A percentile compares a stretch with the other conserved stretches of the same genome.
phyloP scores from a whole-genome alignment of 2,329 filamentous ascomycete species.

The Fusarium sterilihyphosum region DNA sequence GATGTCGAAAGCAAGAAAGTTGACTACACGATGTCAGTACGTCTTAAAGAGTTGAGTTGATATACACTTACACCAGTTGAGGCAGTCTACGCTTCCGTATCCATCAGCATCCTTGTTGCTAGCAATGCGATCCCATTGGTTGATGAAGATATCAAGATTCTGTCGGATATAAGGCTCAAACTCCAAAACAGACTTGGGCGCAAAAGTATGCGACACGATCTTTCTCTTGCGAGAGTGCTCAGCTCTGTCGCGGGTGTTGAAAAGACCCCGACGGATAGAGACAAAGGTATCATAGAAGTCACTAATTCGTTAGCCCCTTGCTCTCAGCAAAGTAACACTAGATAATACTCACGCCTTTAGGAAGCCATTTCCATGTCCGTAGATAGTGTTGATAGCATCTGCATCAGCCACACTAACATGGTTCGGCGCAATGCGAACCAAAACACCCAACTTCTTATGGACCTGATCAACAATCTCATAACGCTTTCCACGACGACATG shows the following conservation, averaged over 20 bases:
- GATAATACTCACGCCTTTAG: constrained; percentile 67
- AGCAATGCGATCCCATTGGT: constrained; percentile 74
- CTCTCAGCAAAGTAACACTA: rapidly evolving
- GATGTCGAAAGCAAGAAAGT: constrained; percentile 64
- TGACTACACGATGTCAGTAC: constrained; percentile 38
- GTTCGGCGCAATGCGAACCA: constrained; percentile 85
- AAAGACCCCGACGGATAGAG: constrained; percentile 83
- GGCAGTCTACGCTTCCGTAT: constrained; percentile 72
- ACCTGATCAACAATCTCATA: constrained; percentile 72
- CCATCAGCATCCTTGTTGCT: constrained; percentile 65
- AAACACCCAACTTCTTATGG: constrained; percentile 78
- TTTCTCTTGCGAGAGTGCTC: constrained; percentile 92
- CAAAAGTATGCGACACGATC: constrained; percentile 90
- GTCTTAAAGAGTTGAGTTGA: rapidly evolving
- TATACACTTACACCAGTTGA: constrained; percentile 70
- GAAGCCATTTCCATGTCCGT: constrained; percentile 83
- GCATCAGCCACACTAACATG: constrained; percentile 86
- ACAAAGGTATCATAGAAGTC: constrained; percentile 94
- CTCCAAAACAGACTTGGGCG: constrained; percentile 79
- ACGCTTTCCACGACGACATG: constrained; percentile 71
- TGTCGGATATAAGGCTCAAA: constrained; percentile 90
- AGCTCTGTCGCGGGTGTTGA: constrained; percentile 85
- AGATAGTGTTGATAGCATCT: constrained; percentile 77
- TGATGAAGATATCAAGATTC: constrained; percentile 80
- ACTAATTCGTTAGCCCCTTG: constrained; percentile 50